Evolutionary conservation across 345 rosid genomes (phyloP), one percentile per base, ranked within the genome.

Genomic region (Chamaenerion angustifolium): DNA sequence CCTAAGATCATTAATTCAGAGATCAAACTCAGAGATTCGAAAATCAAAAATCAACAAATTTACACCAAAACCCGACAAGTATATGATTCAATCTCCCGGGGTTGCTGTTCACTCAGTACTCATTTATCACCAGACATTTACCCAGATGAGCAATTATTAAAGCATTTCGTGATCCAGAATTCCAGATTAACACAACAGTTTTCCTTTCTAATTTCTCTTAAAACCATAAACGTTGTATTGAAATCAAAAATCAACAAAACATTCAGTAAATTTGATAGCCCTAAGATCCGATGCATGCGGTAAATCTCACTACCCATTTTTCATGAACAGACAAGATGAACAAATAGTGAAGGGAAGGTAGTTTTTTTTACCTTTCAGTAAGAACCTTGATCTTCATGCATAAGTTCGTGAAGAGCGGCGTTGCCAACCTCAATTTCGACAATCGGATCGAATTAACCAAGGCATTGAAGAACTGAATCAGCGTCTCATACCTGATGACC

Each of bases 381-480:
- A 88, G 60, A 57, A 69, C 68, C 68, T 85, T 80, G 16, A 88
- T 69, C 62, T 70, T 70, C 3, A 68, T 69, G 40, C 70, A 59
- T 46, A 93, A 67, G 11, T 76, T 85, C 21, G 63, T 53, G 61
- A 88, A 79, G 0, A 69, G 77, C 4, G 82, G 49, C 70, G 44
- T 70, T 0, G 88, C 70, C 6, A 88, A 74, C 64, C 76, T 76
- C 69, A 83, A 37, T 43, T 57, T 69, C 57, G 67, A 60, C 48
- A 88, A 55, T 31, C 73, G 42, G 12, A 82, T 70, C 23, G 86
- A 64, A 48, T 77, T 76, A 42, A 81, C 87, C 64, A 90, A 61
- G 49, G 80, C 61, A 72, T 78, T 64, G 21, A 81, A 90, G 65
- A 81, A 86, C 69, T 75, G 71, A 0, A 61, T 72, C 75, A 90